Evolutionary conservation across 768 basidiomycete genomes (phyloP).

Genomic region (Gloeophyllum trabeum): DNA sequence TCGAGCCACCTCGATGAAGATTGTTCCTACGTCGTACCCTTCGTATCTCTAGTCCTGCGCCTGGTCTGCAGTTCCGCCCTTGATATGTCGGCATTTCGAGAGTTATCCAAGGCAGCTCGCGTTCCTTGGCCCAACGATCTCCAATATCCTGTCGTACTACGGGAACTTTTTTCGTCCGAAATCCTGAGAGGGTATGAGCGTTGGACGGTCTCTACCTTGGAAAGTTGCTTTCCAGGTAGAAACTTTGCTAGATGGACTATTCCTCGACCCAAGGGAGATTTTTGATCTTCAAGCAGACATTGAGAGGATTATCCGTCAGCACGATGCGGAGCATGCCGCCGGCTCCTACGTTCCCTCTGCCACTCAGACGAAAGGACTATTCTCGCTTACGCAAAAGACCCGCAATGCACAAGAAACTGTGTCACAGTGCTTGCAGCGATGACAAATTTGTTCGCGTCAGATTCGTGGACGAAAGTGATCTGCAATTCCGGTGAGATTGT

Average conservation of each 20-base stretch:
- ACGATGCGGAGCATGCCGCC: constrained; percentile 22
- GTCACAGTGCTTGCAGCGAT: too few species aligned
- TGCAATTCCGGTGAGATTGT: constrained; percentile 42
- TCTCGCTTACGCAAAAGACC: background rate
- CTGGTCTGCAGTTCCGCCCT: constrained; percentile 26
- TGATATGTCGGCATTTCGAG: constrained; percentile 27
- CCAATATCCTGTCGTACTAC: constrained; percentile 26
- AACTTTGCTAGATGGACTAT: constrained; percentile 21
- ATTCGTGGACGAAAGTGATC: constrained; percentile 46
- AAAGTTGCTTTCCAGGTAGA: constrained; percentile 52
- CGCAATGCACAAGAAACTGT: constrained; percentile 1
- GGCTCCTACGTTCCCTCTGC: constrained; percentile 19
- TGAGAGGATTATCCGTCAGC: constrained; percentile 12
- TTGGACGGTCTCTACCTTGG: constrained; percentile 32
- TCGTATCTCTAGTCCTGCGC: constrained; percentile 39
- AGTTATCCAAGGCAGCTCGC: constrained; percentile 26
- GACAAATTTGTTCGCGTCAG: constrained; percentile 51
- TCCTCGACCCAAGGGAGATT: constrained; percentile 42
- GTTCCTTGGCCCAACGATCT: constrained; percentile 15
- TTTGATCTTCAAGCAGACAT: constrained; percentile 28
- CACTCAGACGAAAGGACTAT: constrained; percentile 2
- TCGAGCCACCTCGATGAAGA: constrained; percentile 3
- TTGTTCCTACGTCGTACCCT: constrained; percentile 37
- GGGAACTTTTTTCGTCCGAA: constrained; percentile 30
- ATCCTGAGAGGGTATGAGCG: constrained; percentile 19